Evolutionary conservation across 768 basidiomycete genomes (phyloP), one percentile per base, ranked within the genome.

Genomic region (Xanthoconium stramineum): DNA sequence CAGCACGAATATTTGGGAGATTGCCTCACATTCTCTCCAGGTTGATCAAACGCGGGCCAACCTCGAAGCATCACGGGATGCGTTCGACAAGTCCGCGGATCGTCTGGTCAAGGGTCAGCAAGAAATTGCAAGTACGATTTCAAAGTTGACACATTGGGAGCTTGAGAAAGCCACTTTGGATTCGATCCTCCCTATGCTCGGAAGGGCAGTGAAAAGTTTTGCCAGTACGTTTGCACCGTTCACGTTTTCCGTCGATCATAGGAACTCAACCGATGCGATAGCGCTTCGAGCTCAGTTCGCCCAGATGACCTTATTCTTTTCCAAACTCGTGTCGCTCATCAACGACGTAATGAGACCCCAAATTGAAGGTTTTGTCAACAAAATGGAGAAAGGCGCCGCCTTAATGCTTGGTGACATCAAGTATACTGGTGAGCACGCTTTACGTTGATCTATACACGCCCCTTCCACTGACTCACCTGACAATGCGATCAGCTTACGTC

Each of bases 201-300:
- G 54, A 40, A 52, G 57, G 48, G 62, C 61, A 6, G 51, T 63
- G 40, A 60, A 60, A 36, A 49, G 52, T 3, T 63, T 63, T 24
- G 53, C 61, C 24, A 55, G 62, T 56, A 12, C 17, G 53, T 56
- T 9, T 11, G 8, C 13, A 33, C 2, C 12, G 5, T 19, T 5
- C 13, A 39, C 6, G 1, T 19, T 2, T 46, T 28, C 19, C 17
- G 2, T n/a, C 8, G 20, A 35, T 19, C n/a, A 33, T 6, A 2
- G 24, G 10, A 8, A 45, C 6, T 14, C 13, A 19, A 6, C 6
- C 19, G 17, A 20, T 30, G 11, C 13, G n/a, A 49, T 19, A 60
- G 62, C 52, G 10, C 52, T 63, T 7, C 62, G 61, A 35, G 58
- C 57, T n/a, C 54, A 60, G 44, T 63, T 63, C 35, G 56, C 57